phyloP scores from a whole-genome alignment of 768 basidiomycete species.

The Psilocybe azurescens region DNA sequence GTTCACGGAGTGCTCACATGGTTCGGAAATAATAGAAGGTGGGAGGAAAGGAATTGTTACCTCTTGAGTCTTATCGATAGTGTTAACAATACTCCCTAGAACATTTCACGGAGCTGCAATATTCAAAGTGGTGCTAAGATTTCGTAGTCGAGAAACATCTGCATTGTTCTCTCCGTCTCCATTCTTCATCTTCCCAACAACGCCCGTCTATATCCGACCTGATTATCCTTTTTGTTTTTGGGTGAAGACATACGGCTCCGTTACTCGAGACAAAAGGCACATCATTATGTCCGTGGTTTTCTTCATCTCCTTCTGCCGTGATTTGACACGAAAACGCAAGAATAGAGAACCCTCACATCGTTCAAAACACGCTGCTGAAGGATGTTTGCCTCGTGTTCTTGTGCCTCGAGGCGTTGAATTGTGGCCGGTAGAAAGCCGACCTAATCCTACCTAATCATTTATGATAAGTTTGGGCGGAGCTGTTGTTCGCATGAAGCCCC shows the following conservation, averaged over 20 bases:
- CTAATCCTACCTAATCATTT: neutral
- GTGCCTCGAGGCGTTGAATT: slow-evolving; percentile 19
- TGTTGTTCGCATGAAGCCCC: neutral
- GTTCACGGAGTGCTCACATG: neutral
- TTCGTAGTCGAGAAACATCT: neutral
- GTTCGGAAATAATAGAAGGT: neutral
- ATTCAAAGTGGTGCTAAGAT: neutral
- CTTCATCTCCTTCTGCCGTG: slow-evolving; percentile 4
- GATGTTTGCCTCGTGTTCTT: slow-evolving; percentile 24
- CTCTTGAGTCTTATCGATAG: neutral
- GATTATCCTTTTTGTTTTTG: neutral
- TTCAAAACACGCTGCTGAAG: slow-evolving; percentile 17
- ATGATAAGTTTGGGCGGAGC: slow-evolving; percentile 13
- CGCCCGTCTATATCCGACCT: slow-evolving; percentile 8
- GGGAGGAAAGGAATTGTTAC: neutral
- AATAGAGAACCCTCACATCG: slow-evolving; percentile 1
- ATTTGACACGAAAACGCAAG: slow-evolving; percentile 2
- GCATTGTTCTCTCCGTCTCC: slow-evolving; percentile 11
- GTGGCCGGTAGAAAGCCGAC: slow-evolving; percentile 6
- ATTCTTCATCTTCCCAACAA: slow-evolving; percentile 16
- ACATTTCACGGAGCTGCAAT: neutral
- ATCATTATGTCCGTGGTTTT: slow-evolving; percentile 3
- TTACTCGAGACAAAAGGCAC: slow-evolving; percentile 2
- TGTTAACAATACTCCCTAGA: neutral
- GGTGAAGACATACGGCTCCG: neutral